phyloP scores from a whole-genome alignment of 495 filamentous ascomycete species.

The Schizothecium vesticola region DNA sequence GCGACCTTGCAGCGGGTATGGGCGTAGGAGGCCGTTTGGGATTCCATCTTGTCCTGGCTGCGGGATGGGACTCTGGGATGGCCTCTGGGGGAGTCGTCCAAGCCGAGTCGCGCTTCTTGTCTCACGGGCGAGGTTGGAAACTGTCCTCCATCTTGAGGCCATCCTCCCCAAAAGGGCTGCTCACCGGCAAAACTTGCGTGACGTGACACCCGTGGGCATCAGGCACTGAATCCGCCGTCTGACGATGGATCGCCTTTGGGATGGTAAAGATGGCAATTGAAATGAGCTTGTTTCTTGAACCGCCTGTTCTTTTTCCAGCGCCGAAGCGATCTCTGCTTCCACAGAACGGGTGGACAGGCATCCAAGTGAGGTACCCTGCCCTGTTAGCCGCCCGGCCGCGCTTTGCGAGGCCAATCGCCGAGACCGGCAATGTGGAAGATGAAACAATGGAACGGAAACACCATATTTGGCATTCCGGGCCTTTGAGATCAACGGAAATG shows the following conservation, averaged over 20 bases:
- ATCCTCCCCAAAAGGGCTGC: background rate
- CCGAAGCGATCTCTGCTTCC: background rate
- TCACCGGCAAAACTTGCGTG: background rate
- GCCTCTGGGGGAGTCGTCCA: background rate
- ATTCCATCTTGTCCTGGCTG: background rate
- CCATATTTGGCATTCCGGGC: background rate
- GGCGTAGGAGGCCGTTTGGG: background rate
- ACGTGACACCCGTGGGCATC: background rate
- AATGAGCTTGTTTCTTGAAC: conserved; percentile 1
- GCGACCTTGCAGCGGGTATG: background rate
- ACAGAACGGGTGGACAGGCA: background rate
- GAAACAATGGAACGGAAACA: background rate
- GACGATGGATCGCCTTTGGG: background rate
- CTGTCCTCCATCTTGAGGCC: background rate
- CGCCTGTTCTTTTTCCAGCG: background rate
- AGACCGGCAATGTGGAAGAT: background rate
- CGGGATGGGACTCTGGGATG: no score
- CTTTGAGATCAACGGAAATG: background rate
- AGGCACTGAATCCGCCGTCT: background rate
- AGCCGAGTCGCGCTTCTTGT: no score
- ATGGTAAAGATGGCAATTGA: background rate
- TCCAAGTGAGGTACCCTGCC: background rate
- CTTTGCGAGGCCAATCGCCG: background rate
- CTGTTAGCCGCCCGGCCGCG: background rate
- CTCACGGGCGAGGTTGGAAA: background rate